A percentile compares a stretch with the other conserved stretches of the same genome.
Evolutionary conservation across 352 stramenopile species (phyloP).

Genomic region (Discostella stelligera): DNA sequence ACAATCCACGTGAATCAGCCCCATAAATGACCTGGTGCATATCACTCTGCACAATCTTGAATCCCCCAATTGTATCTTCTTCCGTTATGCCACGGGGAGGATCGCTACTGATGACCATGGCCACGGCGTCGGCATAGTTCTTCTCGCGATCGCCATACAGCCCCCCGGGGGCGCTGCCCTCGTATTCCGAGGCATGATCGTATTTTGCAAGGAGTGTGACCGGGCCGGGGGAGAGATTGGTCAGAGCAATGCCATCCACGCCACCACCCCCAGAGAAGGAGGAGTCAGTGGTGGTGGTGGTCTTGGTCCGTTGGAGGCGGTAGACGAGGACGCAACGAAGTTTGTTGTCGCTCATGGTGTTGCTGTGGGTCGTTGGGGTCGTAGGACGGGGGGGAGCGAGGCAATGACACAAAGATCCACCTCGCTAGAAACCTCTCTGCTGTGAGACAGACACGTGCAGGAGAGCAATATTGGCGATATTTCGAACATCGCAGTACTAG

Average conservation of each 20-base stretch:
- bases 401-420: too few relatives aligned
- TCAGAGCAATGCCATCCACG: conserved; percentile 30
- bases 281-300: conserved; percentile 29
- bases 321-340: conserved; percentile 74
- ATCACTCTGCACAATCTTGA: conserved; percentile 81
- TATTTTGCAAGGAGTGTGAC: conserved; percentile 75
- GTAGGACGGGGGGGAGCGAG: too few relatives aligned
- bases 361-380: too few relatives aligned
- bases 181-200: conserved; percentile 72
- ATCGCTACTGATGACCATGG: conserved; percentile 67
- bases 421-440: too few relatives aligned
- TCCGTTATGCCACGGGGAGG: conserved; percentile 59
- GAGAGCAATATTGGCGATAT: too few relatives aligned
- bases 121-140: conserved; percentile 70
- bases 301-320: conserved; percentile 53
- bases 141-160: conserved; percentile 68
- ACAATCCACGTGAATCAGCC: conserved; percentile 72
- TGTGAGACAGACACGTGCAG: too few relatives aligned
- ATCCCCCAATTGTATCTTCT: conserved; percentile 65
- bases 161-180: conserved; percentile 42
- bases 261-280: conserved; percentile 4
- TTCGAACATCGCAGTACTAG: too few relatives aligned
- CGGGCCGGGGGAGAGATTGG: conserved; percentile 14
- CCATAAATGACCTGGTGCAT: conserved; percentile 80
- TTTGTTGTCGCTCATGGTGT: conserved; percentile 73